Evolutionary conservation across 73 alveolate species (phyloP), one percentile per base, ranked within the genome.

Genomic region (Symbiodinium natans): DNA sequence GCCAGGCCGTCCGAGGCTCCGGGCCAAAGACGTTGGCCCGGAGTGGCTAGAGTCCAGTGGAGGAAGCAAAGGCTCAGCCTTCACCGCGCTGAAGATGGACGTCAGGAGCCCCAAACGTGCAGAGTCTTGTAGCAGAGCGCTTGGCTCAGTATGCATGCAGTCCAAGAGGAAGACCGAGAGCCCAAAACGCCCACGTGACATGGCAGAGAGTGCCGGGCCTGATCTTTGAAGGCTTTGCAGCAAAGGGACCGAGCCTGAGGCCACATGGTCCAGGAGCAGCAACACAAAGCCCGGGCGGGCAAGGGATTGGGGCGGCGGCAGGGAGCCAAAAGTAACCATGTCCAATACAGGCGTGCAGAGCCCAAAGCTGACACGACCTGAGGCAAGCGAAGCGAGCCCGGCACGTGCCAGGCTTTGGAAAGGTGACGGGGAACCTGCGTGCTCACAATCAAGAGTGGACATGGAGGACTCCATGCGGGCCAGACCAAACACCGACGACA

Each of bases 21-120:
- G 82, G 68, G 82, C 46, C 36, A 38, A 63, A 42, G 43, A 11
- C 25, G 25, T 19, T 77, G 83, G 56, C 25, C 82, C 98, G 71
- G 23, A 63, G 40, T 75, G 90, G 77, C 77, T 84, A 17, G 46
- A 33, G 56, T 92, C 92, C 92, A 80, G 31, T 34, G 38, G 73
- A 2, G 27, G 25, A 82, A 92, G 23, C 17, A 54, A 36, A 9
- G 36, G 36, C 17, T 29, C 80, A 36, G 80, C 80, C 36, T 29
- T 63, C 4, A 29, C 31, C 1, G 80, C 80, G 19, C 80, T 29
- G 38, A 63, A 63, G 80, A 73, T 84, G 25, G 54, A 33, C 7
- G 52, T 3, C 25, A 40, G n/a, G 54, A 54, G 48, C 25, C 31
- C 90, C 19, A 43, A 92, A 10, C 92, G 21, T 42, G 25, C 54